Base-by-base conservation (phyloP, 2,329 filamentous ascomycete genomes). In the Aspergillus sp. region DNA sequence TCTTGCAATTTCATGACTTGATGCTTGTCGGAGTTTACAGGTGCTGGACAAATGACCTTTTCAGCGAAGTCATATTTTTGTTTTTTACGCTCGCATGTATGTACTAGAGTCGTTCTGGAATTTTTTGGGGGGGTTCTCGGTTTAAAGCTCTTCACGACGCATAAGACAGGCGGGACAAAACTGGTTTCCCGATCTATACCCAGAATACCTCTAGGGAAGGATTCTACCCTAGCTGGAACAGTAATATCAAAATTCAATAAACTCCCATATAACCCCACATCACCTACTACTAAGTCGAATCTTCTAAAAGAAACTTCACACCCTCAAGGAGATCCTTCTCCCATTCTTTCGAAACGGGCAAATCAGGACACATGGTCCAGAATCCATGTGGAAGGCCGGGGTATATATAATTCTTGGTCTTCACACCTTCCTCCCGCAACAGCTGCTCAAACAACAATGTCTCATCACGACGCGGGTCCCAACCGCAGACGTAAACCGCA, bases 391-490 rank as follows among this genome's bases (percentile, higher is more conserved):
- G 76, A 53, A 73, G 70, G 0, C 77, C 60, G 8, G 58, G 54
- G 62, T 80, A 80, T 24, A 80, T 57, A 57, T 78, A 70, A 11
- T 77, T 68, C 62, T 75, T 75, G 21, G 77, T 79, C 62, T 73
- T 60, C 14, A 77, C 67, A 0, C 75, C 73, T 17, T 54, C 58
- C 40, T 73, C 66, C 24, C 77, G 67, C 59, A 80, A 55, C 9
- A 73, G 47, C 17, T 75, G 63, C 59, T 80, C 79, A 44, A 81
- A 78, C 6, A 83, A 63, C 35, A 82, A 68, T 2, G 75, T 79
- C 60, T 83, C 80, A 46, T 83, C 80, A 17, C 80, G 70, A 49
- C 80, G 62, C 0, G 80, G 79, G 66, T 82, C 81, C 60, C 76
- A 66, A 0, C 80, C 80, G 33, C 75, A 79, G 17, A 82, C 73